Evolutionary conservation across 495 filamentous ascomycete genomes (phyloP).

Genomic region (Staphylotrichum longicolle): DNA sequence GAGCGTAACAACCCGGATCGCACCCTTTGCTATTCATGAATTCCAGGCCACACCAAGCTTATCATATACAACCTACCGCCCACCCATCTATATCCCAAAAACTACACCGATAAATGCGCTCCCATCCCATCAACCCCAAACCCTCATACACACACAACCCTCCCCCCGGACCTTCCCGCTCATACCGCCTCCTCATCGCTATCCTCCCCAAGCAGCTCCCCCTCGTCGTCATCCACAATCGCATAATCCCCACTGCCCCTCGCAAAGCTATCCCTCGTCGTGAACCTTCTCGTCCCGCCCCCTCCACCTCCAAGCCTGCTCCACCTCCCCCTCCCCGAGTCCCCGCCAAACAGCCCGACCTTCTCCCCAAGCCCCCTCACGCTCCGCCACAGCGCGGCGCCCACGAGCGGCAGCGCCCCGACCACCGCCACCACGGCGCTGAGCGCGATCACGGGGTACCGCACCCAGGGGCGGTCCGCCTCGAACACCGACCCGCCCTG

Average conservation of each 20-base stretch:
- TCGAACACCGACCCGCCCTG: conserved; percentile 49
- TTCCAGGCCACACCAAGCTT: too few relatives aligned
- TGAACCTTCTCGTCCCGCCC: conserved; percentile 62
- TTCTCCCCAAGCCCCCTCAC: conserved; percentile 47
- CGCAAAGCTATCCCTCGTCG: conserved; percentile 79
- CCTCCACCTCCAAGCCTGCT: conserved; percentile 47
- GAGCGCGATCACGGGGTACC: conserved; percentile 65
- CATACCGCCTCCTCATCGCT: conserved; percentile 80
- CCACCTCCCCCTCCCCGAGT: conserved; percentile 39
- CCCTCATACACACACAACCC: neutral
- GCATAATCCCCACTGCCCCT: conserved; percentile 81
- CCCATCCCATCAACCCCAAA: neutral
- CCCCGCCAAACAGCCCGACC: conserved; percentile 39
- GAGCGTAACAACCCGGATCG: too few relatives aligned
- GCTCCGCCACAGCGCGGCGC: conserved; percentile 64
- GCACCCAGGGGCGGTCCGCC: conserved; percentile 66
- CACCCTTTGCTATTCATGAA: too few relatives aligned
- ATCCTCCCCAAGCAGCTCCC: conserved; percentile 86
- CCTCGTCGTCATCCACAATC: conserved; percentile 86
- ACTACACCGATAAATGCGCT: neutral
- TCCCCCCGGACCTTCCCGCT: conserved; percentile 7
- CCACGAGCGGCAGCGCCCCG: conserved; percentile 73
- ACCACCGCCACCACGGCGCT: conserved; percentile 69
- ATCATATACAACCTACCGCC: neutral
- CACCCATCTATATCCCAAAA: neutral